Evolutionary conservation across 345 rosid species (phyloP), one percentile per base, ranked within the genome.

Genomic region (Gynandropsis gynandra): DNA sequence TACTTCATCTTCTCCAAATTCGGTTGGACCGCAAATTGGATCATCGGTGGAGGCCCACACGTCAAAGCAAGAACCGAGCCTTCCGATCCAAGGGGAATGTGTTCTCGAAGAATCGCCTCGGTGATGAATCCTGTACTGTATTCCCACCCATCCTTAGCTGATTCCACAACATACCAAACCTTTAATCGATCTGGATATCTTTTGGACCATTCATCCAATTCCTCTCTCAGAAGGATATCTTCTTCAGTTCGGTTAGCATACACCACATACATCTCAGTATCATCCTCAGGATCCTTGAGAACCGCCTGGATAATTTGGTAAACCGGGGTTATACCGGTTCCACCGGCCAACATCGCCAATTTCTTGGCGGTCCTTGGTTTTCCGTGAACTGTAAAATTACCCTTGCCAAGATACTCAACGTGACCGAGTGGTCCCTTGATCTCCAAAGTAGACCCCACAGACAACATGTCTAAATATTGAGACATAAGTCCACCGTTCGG

Each of bases 31-130:
- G 93, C 87, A 33, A 79, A 92, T 55, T 92, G 92, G 54, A 90
- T 87, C 98, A 92, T 92, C 0, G 95, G 89, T 0, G 98, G 98
- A 2, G 98, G 96, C 7, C 98, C 98, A 42, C 96, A 92, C 0
- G 87, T 80, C 72, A 92, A 59, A 0, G 95, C 98, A 20, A 87
- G 66, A 1, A 66, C 6, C 4, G 74, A 55, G 1, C 81, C 93
- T 1, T 61, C 64, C 8, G 74, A 70, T 16, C 96, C 95, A 12
- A 59, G 69, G 0, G 96, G 95, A 1, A 82, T 18, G 46, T 80
- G 96, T 16, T 76, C 85, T 17, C 93, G 52, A 52, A 92, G 41
- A 43, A 87, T 65, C 12, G 29, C 66, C 56, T 87, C 95, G 1
- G 80, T 80, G 36, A 92, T 40, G 74, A 69, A 77, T 16, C 98